Evolutionary conservation across 495 filamentous ascomycete species (phyloP).

Genomic region (Pyrenula massariospora): DNA sequence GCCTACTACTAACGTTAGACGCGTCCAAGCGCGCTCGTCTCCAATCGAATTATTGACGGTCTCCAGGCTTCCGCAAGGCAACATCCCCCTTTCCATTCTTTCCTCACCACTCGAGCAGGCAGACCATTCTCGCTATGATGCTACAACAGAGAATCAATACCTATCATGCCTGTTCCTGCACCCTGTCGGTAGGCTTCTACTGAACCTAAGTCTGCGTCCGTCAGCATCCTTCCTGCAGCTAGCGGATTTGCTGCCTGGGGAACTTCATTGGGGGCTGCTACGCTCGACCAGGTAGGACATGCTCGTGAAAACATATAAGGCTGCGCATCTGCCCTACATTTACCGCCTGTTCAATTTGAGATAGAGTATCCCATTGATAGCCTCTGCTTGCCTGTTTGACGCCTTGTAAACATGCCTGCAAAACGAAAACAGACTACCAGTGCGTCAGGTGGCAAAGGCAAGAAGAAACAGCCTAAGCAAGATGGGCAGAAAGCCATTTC

Average conservation of each 20-base stretch:
- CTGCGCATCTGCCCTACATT: not conserved
- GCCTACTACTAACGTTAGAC: too few species aligned
- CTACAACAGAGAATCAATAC: not conserved
- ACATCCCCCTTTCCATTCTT: not conserved
- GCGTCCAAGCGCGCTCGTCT: not conserved
- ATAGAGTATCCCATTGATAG: not conserved
- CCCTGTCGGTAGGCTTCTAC: not conserved
- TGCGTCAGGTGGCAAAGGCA: not conserved
- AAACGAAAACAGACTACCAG: not conserved
- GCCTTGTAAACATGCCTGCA: not conserved
- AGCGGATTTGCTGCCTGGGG: not conserved
- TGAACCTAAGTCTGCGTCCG: not conserved
- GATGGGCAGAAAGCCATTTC: conserved; percentile 30
- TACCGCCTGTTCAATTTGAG: not conserved
- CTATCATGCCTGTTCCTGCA: not conserved
- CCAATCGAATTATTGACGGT: not conserved
- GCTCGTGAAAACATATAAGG: not conserved
- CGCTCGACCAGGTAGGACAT: not conserved
- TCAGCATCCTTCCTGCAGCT: not conserved
- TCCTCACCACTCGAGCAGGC: not conserved
- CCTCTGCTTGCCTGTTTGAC: too few species aligned
- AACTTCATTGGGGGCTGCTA: not conserved
- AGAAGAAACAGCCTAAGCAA: conserved; percentile 10
- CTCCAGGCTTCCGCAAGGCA: not conserved
- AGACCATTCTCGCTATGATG: not conserved